Percentiles rank a stretch among this genome's conserved stretches.
phyloP scores from a whole-genome alignment of 768 basidiomycete species.

The Trichaptum fuscoviolaceum region DNA sequence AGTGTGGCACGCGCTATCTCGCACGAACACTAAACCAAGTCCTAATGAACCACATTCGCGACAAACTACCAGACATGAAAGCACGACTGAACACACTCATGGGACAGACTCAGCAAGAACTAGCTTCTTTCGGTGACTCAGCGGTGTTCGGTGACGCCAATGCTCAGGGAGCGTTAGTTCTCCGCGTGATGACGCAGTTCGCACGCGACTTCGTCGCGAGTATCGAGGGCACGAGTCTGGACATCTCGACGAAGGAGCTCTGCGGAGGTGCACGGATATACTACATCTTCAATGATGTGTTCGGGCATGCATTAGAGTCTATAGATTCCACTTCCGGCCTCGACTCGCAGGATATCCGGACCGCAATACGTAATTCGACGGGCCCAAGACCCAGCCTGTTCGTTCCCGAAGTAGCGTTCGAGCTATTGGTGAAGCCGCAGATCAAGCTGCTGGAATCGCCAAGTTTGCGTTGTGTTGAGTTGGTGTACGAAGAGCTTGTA shows the following conservation, averaged over 20 bases:
- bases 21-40: slow-evolving; percentile 94
- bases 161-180: slow-evolving; percentile 84
- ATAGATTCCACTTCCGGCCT: slow-evolving; percentile 91
- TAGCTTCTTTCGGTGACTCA: slow-evolving; percentile 92
- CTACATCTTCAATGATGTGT: slow-evolving; percentile 99
- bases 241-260: slow-evolving; percentile 96
- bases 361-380: slow-evolving; percentile 97
- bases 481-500: slow-evolving; percentile 98
- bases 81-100: slow-evolving; percentile 95
- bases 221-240: slow-evolving; percentile 94
- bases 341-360: slow-evolving; percentile 92
- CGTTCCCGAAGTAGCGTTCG: slow-evolving; percentile 96
- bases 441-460: slow-evolving; percentile 95
- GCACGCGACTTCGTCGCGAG: slow-evolving; percentile 95
- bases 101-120: slow-evolving; percentile 98
- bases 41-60: slow-evolving; percentile 94
- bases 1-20: slow-evolving; percentile 94
- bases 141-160: slow-evolving; percentile 90
- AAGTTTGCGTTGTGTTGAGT: slow-evolving; percentile 90
- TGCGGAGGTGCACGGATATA: slow-evolving; percentile 98
- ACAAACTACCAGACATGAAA: slow-evolving; percentile 99
- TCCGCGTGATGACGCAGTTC: slow-evolving; percentile 98
- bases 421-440: slow-evolving; percentile 94
- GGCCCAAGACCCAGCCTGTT: slow-evolving; percentile 95
- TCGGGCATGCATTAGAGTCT: slow-evolving; percentile 83